A percentile compares a stretch with the other conserved stretches of the same genome.
Conservation (phyloP, 345 rosid genomes). For the Atalantia buxifolia region DNA sequence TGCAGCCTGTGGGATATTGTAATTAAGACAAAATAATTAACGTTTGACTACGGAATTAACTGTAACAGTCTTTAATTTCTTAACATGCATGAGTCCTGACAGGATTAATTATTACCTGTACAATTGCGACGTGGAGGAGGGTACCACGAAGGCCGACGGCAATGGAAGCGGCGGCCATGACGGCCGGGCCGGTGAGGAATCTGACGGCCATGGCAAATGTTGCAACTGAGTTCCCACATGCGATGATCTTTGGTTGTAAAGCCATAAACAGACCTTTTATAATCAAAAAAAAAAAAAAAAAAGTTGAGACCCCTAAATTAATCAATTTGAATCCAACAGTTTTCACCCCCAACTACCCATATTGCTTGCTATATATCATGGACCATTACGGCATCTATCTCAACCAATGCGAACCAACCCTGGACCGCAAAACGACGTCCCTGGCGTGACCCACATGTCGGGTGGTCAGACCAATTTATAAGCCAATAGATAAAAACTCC, state of each 20-base stretch:
- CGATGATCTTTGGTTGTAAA: conserved; percentile 95
- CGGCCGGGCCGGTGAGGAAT: conserved; percentile 92
- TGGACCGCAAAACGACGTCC: conserved; percentile 21
- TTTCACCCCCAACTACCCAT: conserved; percentile 9
- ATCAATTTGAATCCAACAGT: neutral
- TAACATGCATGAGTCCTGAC: neutral
- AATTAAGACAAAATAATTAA: no score
- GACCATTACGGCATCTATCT: conserved; percentile 17
- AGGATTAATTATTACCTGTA: conserved; percentile 61
- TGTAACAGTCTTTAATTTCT: no score
- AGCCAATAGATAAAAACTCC: conserved; percentile 4
- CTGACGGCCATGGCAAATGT: conserved; percentile 87
- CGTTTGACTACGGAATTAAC: neutral
- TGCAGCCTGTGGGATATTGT: conserved; percentile 44
- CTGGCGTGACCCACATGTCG: conserved; percentile 36
- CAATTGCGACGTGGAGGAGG: conserved; percentile 85
- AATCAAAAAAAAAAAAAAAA: neutral
- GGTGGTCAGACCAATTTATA: conserved; percentile 11
- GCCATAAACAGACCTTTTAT: conserved; percentile 93
- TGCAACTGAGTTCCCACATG: conserved; percentile 89
- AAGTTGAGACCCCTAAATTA: neutral
- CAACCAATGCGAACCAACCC: conserved; percentile 22
- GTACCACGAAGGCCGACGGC: conserved; percentile 78
- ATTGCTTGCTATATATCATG: neutral
- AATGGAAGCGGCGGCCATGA: conserved; percentile 85